Percentiles rank a stretch among this genome's conserved stretches.
These are phyloP conservation scores for Rutstroemia sp. DNA, from an alignment of 2,329 filamentous ascomycete species.

Conservation along the genomic window DNA sequence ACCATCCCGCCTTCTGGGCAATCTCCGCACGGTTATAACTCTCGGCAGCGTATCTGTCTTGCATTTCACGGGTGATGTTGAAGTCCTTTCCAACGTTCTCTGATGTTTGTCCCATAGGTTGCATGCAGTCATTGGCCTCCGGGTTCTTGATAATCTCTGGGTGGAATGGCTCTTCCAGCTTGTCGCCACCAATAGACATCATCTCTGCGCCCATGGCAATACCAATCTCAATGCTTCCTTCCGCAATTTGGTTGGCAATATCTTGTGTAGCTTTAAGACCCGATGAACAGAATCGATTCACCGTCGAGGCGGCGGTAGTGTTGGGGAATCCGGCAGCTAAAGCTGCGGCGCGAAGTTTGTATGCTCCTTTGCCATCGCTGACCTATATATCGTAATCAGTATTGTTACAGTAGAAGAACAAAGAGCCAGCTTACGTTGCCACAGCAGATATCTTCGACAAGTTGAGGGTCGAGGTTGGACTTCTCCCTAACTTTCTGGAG, in stretches of 20 bases:
- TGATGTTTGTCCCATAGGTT: slow-evolving; percentile 96
- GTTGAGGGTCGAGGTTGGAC: slow-evolving; percentile 68
- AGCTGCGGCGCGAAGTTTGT: slow-evolving; percentile 81
- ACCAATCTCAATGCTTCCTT: slow-evolving; percentile 78
- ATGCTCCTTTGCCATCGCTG: slow-evolving; percentile 76
- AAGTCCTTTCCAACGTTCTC: slow-evolving; percentile 95
- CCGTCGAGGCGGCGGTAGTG: slow-evolving; percentile 70
- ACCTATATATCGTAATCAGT: slow-evolving; percentile 44
- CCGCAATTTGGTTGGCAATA: slow-evolving; percentile 79
- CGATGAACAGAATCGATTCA: slow-evolving; percentile 97
- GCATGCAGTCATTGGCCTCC: slow-evolving; percentile 78
- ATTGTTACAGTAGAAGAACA: background rate
- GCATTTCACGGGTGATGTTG: slow-evolving; percentile 67
- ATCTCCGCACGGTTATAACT: slow-evolving; percentile 80
- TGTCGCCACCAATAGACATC: slow-evolving; percentile 72
- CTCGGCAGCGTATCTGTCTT: slow-evolving; percentile 83
- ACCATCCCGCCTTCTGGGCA: slow-evolving; percentile 85
- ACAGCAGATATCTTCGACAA: slow-evolving; percentile 84
- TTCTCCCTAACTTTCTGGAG: slow-evolving; percentile 68
- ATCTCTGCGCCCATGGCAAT: slow-evolving; percentile 82
- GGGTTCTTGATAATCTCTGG: slow-evolving; percentile 66
- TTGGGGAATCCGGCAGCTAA: slow-evolving; percentile 92
- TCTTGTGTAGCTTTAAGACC: slow-evolving; percentile 93
- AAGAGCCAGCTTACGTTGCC: slow-evolving; percentile 63
- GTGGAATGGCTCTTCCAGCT: slow-evolving; percentile 66